Percentiles rank a stretch among this genome's conserved stretches.
Evolutionary conservation across 1,139 yeast species (phyloP).

Genomic region (Geotrichum siamense): DNA sequence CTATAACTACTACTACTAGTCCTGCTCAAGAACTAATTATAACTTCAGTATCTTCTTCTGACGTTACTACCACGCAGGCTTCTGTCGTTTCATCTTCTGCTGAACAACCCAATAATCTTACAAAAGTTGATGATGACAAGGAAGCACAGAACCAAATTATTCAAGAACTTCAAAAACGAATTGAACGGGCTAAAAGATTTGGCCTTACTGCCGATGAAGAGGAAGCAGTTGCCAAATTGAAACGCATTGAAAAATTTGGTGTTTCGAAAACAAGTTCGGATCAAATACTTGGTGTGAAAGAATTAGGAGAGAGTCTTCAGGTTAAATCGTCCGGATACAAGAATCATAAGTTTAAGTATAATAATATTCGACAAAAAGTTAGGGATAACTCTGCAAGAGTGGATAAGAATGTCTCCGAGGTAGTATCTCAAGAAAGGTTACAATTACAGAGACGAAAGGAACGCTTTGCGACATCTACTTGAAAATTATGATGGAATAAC

Average conservation of each 20-base stretch:
- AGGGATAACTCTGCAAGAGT: too few relatives aligned
- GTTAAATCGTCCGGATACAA: too few relatives aligned
- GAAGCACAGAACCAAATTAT: conserved; percentile 39
- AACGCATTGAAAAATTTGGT: conserved; percentile 79
- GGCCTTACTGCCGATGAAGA: conserved; percentile 53
- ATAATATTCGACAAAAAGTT: too few relatives aligned
- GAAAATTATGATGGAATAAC: too few relatives aligned
- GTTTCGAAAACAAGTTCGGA: conserved; percentile 38
- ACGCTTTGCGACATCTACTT: too few relatives aligned
- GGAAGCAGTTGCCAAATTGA: conserved; percentile 36
- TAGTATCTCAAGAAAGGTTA: too few relatives aligned
- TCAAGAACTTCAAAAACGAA: conserved; percentile 58
- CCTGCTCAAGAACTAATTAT: conserved; percentile 21
- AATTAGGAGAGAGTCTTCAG: not conserved
- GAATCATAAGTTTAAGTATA: too few relatives aligned
- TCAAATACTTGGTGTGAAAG: not conserved
- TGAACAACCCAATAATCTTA: conserved; percentile 18
- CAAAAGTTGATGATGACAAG: conserved; percentile 41
- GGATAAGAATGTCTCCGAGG: too few relatives aligned
- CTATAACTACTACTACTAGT: conserved; percentile 14
- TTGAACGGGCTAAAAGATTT: conserved; percentile 69
- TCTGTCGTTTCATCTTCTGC: conserved; percentile 13
- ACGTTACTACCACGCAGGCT: conserved; percentile 1
- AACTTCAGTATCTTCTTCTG: conserved; percentile 14
- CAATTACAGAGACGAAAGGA: too few relatives aligned